Evolutionary conservation across 2,329 filamentous ascomycete genomes (phyloP), one percentile per base, ranked within the genome.

Genomic region (Colletotrichum musae): DNA sequence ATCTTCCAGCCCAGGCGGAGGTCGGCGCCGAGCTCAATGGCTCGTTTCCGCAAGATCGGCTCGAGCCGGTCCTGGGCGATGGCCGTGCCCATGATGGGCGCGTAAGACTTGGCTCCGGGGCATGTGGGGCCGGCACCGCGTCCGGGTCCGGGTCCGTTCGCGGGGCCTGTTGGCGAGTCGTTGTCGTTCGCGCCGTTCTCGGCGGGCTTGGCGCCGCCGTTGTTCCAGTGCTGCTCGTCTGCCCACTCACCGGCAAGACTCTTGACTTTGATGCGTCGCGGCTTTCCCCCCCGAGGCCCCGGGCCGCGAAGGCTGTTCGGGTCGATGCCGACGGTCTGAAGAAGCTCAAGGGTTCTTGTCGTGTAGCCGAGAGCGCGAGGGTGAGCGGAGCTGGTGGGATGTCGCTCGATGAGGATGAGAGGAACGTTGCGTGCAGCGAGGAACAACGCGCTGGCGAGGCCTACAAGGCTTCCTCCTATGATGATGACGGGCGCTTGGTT

Each of bases 41-140:
- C 82, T 0, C 72, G 67, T 10, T 75, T 67, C 13, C 78, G 71
- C 3, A 84, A 73, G 4, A 83, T 75, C 1, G 79, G 78, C 54
- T 85, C 83, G 9, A 84, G 72, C 26, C 76, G 74, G 69, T 84
- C 81, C 47, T 83, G 82, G 0, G 82, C 77, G 0, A 78, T 75
- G 5, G 75, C 76, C 2, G 76, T 74, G 1, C 78, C 79, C 4
- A 41, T 68, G 21, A 70, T 64, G 43, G 75, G 72, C 47, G 72
- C 18, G 70, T 57, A 64, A 18, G n/a, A 28, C 43, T 64, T 57
- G 41, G n/a, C 43, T 4, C 60, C 60, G 6, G 15, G 15, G 10
- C 26, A 10, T 5, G 59, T 50, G 3, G 47, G 58, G 7, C 47
- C 15, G 7, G 50, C 13, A 5, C 41, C 41, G 41, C 10, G 15